A percentile compares a stretch with the other conserved stretches of the same genome.
These are phyloP conservation scores for Terana coerulea DNA, from an alignment of 768 basidiomycete species.

Conservation along the genomic window DNA sequence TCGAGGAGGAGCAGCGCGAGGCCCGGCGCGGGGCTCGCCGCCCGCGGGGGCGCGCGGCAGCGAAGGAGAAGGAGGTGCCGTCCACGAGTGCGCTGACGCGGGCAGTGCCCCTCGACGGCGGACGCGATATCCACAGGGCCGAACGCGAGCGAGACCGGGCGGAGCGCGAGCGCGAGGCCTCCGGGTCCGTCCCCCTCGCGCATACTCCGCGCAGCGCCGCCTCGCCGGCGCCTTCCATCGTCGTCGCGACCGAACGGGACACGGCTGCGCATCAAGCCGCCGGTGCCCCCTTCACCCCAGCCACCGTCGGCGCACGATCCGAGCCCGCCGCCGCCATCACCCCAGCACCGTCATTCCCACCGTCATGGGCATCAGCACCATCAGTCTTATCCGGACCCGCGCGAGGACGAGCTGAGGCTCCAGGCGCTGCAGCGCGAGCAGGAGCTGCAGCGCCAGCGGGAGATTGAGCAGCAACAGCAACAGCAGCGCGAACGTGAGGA, in stretches of 20 bases:
- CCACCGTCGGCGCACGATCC: constrained; percentile 14
- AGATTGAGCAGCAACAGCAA: no score
- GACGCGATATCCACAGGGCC: neutral
- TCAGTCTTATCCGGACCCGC: neutral
- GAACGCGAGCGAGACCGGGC: constrained; percentile 6
- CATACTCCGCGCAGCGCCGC: constrained; percentile 6
- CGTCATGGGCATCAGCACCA: neutral
- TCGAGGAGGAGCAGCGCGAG: constrained; percentile 46
- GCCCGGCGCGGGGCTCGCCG: constrained; percentile 32
- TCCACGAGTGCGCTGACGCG: neutral
- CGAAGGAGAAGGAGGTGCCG: constrained; percentile 37
- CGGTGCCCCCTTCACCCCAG: constrained; percentile 27
- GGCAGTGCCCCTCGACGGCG: neutral
- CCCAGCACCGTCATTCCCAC: constrained; percentile 7
- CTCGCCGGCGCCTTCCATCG: constrained; percentile 18
- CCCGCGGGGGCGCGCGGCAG: constrained; percentile 23
- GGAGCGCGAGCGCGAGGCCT: constrained; percentile 6
- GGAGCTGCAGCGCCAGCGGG: neutral
- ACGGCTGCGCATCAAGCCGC: constrained; percentile 46
- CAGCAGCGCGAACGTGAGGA: neutral
- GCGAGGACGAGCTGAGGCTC: neutral
- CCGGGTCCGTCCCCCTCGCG: constrained; percentile 12
- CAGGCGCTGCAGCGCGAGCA: neutral
- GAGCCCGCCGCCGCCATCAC: constrained; percentile 9
- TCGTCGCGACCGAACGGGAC: constrained; percentile 49